Conservation (phyloP, 306 rosid species). For the Cercis canadensis region DNA sequence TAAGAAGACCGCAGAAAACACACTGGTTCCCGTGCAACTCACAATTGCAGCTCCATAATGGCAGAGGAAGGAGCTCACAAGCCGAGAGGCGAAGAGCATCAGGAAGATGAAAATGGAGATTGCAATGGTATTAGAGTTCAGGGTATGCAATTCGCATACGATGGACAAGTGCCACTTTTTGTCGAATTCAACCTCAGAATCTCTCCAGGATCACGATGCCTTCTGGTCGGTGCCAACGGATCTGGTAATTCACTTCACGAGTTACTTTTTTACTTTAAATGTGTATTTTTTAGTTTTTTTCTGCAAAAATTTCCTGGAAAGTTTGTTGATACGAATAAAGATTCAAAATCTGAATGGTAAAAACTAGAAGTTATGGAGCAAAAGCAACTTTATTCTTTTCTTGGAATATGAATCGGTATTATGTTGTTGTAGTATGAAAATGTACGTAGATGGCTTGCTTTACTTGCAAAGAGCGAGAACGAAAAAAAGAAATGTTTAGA, state of each 20-base stretch:
- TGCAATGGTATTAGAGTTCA: slow-evolving; percentile 56
- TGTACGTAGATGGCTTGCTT: too few relatives aligned
- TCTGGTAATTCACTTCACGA: slow-evolving; percentile 58
- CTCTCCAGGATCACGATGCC: slow-evolving; percentile 89
- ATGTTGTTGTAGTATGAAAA: not conserved
- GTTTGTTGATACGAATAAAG: too few relatives aligned
- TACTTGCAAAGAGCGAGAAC: not conserved
- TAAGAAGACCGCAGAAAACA: not conserved
- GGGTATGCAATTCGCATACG: slow-evolving; percentile 84
- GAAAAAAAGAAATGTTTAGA: too few relatives aligned
- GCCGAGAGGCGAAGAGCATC: not conserved
- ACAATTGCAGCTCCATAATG: slow-evolving; percentile 45
- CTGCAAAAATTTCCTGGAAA: too few relatives aligned
- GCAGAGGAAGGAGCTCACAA: slow-evolving; percentile 41
- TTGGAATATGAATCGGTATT: not conserved
- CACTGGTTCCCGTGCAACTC: not conserved
- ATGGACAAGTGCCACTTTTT: slow-evolving; percentile 67
- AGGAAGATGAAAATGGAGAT: slow-evolving; percentile 23
- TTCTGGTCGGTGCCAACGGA: slow-evolving; percentile 95
- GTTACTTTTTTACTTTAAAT: not conserved
- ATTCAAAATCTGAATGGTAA: too few relatives aligned
- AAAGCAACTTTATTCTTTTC: not conserved
- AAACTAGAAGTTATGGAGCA: not conserved
- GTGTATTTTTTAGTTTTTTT: not conserved
- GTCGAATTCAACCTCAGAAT: slow-evolving; percentile 71